These are phyloP conservation scores for Blastobotrys mokoenaii DNA, from an alignment of 805 yeast genomes.

Conservation along the genomic window DNA sequence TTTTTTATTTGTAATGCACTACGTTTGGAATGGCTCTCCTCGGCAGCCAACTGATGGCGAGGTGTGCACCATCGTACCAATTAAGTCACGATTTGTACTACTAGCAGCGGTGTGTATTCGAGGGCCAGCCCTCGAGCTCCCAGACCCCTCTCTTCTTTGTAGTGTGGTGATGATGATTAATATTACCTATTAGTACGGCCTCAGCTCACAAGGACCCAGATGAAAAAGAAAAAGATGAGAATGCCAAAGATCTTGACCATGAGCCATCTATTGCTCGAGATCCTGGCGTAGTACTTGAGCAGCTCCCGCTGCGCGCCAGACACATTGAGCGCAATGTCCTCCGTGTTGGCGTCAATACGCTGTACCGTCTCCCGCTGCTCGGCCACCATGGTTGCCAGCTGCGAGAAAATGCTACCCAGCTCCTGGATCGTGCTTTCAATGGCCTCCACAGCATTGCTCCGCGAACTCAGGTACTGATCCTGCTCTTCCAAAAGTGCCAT, in stretches of 20 bases:
- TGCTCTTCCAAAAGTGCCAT: constrained; percentile 80
- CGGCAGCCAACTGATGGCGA: neutral
- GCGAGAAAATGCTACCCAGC: constrained; percentile 89
- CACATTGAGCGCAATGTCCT: constrained; percentile 83
- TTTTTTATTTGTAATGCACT: neutral
- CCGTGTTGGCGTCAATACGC: constrained; percentile 90
- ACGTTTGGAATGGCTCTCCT: no score
- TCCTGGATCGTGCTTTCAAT: constrained; percentile 96
- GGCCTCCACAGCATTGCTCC: constrained; percentile 88
- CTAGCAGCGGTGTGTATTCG: no score
- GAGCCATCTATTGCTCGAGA: constrained; percentile 87
- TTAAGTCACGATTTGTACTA: no score
- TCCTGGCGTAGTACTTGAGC: constrained; percentile 78
- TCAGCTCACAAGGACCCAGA: constrained; percentile 26
- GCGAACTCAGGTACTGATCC: constrained; percentile 63
- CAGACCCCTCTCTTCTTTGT: no score
- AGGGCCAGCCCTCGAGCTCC: no score
- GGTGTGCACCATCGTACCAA: no score
- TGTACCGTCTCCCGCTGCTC: constrained; percentile 97
- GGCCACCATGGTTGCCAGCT: constrained; percentile 92
- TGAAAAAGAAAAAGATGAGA: constrained; percentile 43
- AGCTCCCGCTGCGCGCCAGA: constrained; percentile 92
- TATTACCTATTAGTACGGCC: no score
- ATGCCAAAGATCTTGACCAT: constrained; percentile 85
- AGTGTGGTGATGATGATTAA: no score